phyloP scores from a whole-genome alignment of 768 basidiomycete species.

The Candolleomyces efflorescens region DNA sequence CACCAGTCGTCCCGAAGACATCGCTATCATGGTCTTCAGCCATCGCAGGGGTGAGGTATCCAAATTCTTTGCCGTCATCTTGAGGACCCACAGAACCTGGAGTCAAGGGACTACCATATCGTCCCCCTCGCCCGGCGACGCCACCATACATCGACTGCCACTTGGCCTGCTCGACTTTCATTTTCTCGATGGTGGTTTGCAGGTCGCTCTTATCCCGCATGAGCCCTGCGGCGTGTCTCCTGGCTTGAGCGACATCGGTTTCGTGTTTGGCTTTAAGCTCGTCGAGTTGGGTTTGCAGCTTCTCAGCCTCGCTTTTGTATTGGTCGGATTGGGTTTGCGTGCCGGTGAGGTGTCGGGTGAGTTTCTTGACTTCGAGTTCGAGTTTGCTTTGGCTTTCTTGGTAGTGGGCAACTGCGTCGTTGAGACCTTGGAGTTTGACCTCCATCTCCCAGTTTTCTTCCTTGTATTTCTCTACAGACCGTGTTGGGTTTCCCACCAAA shows the following conservation, averaged over 20 bases:
- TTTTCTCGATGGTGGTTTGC: conserved; percentile 69
- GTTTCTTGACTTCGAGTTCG: conserved; percentile 79
- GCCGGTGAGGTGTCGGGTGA: conserved; percentile 67
- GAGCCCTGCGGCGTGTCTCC: conserved; percentile 82
- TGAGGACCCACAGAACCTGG: conserved; percentile 45
- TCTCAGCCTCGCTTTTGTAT: conserved; percentile 83
- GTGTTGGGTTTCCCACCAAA: not conserved
- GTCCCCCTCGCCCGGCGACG: conserved; percentile 55
- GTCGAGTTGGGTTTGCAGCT: conserved; percentile 55
- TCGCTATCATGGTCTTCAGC: conserved; percentile 59
- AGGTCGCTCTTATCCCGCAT: conserved; percentile 92
- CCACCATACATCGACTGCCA: conserved; percentile 2
- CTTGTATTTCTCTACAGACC: conserved; percentile 77
- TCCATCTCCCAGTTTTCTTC: conserved; percentile 99
- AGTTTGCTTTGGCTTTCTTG: conserved; percentile 64
- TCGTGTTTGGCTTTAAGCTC: conserved; percentile 90
- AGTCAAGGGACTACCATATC: conserved; percentile 71
- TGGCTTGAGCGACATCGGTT: conserved; percentile 88
- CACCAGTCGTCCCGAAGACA: conserved; percentile 58
- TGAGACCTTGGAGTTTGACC: conserved; percentile 85
- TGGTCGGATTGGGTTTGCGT: conserved; percentile 75
- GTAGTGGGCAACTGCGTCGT: conserved; percentile 60
- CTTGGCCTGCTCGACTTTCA: conserved; percentile 70
- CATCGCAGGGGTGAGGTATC: conserved; percentile 56
- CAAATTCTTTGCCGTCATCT: conserved; percentile 16